These are phyloP conservation scores for Sugiyamaella sp. DNA, from an alignment of 1,139 yeast genomes.

Conservation along the genomic window DNA sequence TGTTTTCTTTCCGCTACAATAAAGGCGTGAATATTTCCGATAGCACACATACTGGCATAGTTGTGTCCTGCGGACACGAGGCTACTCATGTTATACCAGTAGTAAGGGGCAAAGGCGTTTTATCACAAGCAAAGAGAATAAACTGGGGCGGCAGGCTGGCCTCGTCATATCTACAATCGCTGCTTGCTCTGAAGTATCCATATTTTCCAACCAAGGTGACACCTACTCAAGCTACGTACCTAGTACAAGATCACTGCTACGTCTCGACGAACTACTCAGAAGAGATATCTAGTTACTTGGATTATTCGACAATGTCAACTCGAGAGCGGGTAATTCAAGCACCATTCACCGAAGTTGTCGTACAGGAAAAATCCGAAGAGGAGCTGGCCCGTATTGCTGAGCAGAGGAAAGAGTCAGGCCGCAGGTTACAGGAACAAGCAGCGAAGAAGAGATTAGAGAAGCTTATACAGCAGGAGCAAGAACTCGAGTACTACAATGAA, in stretches of 20 bases:
- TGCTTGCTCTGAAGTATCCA: constrained; percentile 83
- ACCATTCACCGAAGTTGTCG: constrained; percentile 66
- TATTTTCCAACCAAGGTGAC: constrained; percentile 79
- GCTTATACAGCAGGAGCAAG: constrained; percentile 77
- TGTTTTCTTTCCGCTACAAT: constrained; percentile 60
- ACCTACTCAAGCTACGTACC: constrained; percentile 61
- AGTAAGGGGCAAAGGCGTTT: constrained; percentile 61
- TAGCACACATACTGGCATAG: constrained; percentile 57
- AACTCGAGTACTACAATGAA: constrained; percentile 67
- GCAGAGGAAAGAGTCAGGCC: constrained; percentile 82
- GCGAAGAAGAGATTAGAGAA: constrained; percentile 81
- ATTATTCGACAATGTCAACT: constrained; percentile 62
- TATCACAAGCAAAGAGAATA: constrained; percentile 74
- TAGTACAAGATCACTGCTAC: constrained; percentile 79
- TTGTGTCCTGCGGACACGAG: constrained; percentile 81
- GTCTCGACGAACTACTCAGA: constrained; percentile 67
- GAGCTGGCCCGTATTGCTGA: constrained; percentile 78
- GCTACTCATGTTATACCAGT: constrained; percentile 85
- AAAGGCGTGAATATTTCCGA: constrained; percentile 46
- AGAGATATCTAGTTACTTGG: constrained; percentile 62
- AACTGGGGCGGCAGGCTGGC: constrained; percentile 92
- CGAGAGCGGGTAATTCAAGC: constrained; percentile 82
- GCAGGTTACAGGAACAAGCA: constrained; percentile 90
- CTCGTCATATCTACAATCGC: constrained; percentile 61
- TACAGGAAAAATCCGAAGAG: constrained; percentile 78